Conservation (phyloP, 768 basidiomycete species). For the Phylloporus rhodoxanthus region DNA sequence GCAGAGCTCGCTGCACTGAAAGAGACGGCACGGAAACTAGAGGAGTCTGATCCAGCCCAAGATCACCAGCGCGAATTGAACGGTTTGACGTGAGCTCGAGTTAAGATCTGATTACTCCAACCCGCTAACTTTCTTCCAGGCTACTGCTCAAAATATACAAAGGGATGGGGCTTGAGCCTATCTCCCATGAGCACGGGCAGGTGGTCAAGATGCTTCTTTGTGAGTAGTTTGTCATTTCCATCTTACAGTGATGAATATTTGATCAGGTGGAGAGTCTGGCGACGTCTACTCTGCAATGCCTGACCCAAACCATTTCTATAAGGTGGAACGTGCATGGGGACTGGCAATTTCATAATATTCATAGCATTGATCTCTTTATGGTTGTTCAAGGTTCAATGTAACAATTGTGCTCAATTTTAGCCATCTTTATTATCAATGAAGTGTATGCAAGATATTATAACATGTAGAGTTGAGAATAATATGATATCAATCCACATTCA, state of each 20-base stretch:
- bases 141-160: conserved; percentile 64
- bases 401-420: not conserved
- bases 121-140: conserved; percentile 32
- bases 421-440: conserved; percentile 1
- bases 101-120: not conserved
- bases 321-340: conserved; percentile 32
- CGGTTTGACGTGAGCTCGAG: conserved; percentile 52
- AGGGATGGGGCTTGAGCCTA: conserved; percentile 65
- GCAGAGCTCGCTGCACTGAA: conserved; percentile 64
- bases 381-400: too few species aligned
- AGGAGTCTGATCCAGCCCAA: conserved; percentile 64
- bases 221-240: conserved; percentile 33
- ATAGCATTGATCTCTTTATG: not conserved
- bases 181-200: conserved; percentile 47
- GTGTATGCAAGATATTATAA: conserved; percentile 7
- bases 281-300: conserved; percentile 35
- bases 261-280: conserved; percentile 41
- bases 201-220: conserved; percentile 62
- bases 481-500: conserved; percentile 5
- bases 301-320: conserved; percentile 25
- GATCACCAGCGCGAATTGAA: conserved; percentile 69
- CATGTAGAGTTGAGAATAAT: conserved; percentile 1
- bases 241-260: not conserved
- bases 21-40: conserved; percentile 54
- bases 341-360: conserved; percentile 29